phyloP scores from a whole-genome alignment of 2,329 filamentous ascomycete species.

The Blastomyces emzantsi region DNA sequence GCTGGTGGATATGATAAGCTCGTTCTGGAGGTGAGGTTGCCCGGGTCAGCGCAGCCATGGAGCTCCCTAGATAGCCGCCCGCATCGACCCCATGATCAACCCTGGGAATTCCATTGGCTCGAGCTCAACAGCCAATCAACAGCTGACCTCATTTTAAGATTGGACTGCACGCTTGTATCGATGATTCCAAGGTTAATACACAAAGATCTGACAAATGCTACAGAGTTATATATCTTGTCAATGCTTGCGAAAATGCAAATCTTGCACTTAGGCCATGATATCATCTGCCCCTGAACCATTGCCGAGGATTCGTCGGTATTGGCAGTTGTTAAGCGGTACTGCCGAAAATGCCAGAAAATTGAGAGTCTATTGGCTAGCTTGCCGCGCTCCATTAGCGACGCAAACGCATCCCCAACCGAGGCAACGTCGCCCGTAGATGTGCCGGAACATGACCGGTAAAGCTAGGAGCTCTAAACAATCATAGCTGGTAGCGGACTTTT shows the following conservation, averaged over 20 bases:
- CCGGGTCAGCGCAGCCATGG: neutral
- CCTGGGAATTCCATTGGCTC: constrained; percentile 1
- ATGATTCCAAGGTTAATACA: too few relatives aligned
- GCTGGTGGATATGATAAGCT: neutral
- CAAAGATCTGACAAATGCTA: too few relatives aligned
- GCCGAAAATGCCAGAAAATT: neutral
- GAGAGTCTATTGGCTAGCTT: neutral
- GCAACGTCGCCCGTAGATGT: neutral
- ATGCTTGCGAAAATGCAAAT: neutral
- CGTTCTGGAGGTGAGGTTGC: neutral
- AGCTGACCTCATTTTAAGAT: neutral
- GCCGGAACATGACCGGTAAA: neutral
- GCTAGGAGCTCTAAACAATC: neutral
- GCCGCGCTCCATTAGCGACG: neutral
- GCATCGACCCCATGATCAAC: neutral
- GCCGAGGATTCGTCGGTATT: neutral
- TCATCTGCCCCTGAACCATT: neutral
- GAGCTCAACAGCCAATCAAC: neutral
- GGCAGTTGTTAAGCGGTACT: neutral
- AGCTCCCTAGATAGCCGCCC: neutral
- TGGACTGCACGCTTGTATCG: neutral
- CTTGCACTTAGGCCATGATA: neutral
- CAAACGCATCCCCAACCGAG: neutral
- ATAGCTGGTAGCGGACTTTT: neutral
- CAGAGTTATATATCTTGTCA: neutral